Base-by-base conservation (phyloP, 2,329 filamentous ascomycete species). In the Aspergillus sergii region DNA sequence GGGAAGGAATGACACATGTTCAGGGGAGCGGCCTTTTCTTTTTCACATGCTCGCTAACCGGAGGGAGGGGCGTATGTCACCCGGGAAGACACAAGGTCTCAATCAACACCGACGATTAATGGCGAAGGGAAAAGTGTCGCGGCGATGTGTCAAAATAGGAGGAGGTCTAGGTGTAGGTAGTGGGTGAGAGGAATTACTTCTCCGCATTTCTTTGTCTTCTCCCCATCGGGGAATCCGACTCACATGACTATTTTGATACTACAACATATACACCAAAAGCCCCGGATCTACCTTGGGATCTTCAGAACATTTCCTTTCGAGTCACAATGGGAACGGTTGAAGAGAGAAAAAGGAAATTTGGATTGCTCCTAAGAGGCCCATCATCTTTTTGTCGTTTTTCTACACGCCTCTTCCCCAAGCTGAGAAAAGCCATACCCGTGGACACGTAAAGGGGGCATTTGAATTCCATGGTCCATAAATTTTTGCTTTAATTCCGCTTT, bases 401-500 rank as follows among this genome's bases (percentile, higher is more conserved):
- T 76, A 75, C 73, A 73, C 69, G 64, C 63, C 69, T 71, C 69
- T 57, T 57, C 61, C 63, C 63, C 68, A 64, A 64, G 65, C 63
- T 64, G 58, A 71, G 71, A 71, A 68, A 72, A 66, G 71, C 66
- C 67, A 70, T 69, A 71, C 62, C 68, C 66, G 64, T 69, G 64
- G 57, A 69, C 69, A 68, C 65, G 65, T 69, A 65, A 65, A 67
- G 59, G 55, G 66, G 63, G 57, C 63, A 66, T 70, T 67, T 65
- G 67, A 70, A 70, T 68, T 71, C 67, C 68, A 72, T 70, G 61
- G 66, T 71, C 68, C 71, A 72, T 73, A 74, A 74, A 73, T 41
- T 75, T 75, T 75, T 64, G 59, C 60, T 69, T 69, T 64, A 66
- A 66, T 75, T 77, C 71, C 73, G 74, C 75, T 72, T 72, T 76